Percentiles rank a stretch among this genome's conserved stretches.
Conservation (phyloP, 768 basidiomycete genomes). For the Cystobasidium ongulense region DNA sequence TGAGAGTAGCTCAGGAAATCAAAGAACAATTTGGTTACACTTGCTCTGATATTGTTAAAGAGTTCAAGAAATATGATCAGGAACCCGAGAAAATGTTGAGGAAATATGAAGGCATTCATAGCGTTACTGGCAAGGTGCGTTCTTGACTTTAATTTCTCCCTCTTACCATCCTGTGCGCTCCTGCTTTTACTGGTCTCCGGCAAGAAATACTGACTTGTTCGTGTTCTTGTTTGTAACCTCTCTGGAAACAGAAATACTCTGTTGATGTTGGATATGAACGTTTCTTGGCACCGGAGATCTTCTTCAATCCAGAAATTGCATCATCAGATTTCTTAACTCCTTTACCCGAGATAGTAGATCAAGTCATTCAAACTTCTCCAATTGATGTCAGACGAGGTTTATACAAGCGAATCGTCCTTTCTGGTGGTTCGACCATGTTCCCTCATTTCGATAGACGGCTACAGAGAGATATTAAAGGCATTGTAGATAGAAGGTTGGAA, state of each 20-base stretch:
- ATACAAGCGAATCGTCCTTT: constrained; percentile 96
- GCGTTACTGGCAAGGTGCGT: constrained; percentile 77
- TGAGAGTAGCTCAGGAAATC: constrained; percentile 81
- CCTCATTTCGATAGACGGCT: constrained; percentile 95
- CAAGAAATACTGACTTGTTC: too few relatives aligned
- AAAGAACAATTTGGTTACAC: constrained; percentile 98
- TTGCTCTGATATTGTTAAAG: constrained; percentile 96
- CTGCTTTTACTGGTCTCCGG: too few relatives aligned
- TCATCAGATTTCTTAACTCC: constrained; percentile 96
- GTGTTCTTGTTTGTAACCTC: too few relatives aligned
- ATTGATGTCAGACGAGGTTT: constrained; percentile 94
- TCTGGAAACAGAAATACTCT: constrained; percentile 85
- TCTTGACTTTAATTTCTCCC: constrained; percentile 26
- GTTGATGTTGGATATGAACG: constrained; percentile 96
- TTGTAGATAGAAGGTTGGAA: constrained; percentile 84
- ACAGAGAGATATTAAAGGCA: constrained; percentile 85
- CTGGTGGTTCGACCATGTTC: constrained; percentile 98
- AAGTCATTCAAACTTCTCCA: constrained; percentile 87
- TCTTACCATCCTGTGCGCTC: too few relatives aligned
- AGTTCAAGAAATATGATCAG: constrained; percentile 94
- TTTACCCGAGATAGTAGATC: constrained; percentile 88
- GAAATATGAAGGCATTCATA: constrained; percentile 85
- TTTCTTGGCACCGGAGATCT: constrained; percentile 97
- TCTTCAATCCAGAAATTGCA: constrained; percentile 98
- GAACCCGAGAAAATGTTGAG: constrained; percentile 94